phyloP scores from a whole-genome alignment of 2,329 filamentous ascomycete species.

The Endothia cerciana region DNA sequence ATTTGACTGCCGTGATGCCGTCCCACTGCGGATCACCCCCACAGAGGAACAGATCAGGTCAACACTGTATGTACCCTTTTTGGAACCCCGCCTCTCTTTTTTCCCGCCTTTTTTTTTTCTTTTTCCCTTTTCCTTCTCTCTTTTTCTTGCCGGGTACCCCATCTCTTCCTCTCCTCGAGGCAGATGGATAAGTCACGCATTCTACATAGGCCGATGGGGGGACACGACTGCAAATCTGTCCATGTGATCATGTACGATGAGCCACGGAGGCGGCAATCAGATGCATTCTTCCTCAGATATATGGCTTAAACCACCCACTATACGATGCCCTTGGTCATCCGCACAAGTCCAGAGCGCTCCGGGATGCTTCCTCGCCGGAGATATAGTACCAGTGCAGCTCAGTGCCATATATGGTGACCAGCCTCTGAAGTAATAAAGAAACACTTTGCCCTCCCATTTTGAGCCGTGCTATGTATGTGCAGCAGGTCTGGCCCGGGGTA shows the following conservation, averaged over 20 bases:
- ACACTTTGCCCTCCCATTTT: neutral
- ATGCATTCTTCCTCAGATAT: too few relatives aligned
- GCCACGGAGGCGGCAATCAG: too few relatives aligned
- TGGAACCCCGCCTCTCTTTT: neutral
- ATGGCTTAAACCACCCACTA: too few relatives aligned
- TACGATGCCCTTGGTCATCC: too few relatives aligned
- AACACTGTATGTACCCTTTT: too few relatives aligned
- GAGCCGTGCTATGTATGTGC: neutral
- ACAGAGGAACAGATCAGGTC: neutral
- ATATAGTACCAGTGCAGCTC: neutral
- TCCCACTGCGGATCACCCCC: neutral
- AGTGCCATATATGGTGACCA: neutral
- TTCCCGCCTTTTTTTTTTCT: neutral
- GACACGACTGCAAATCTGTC: too few relatives aligned
- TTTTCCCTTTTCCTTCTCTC: neutral
- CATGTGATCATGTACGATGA: too few relatives aligned
- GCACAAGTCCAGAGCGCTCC: too few relatives aligned
- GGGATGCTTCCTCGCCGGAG: neutral
- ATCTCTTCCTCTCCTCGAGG: too few relatives aligned
- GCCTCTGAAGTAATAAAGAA: neutral
- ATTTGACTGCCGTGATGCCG: neutral
- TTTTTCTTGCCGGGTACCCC: too few relatives aligned
- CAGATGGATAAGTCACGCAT: too few relatives aligned
- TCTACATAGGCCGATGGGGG: too few relatives aligned
- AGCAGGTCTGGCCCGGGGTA: constrained; percentile 21